phyloP scores from a whole-genome alignment of 2,329 filamentous ascomycete genomes.

The Stemphylium vesicarium region DNA sequence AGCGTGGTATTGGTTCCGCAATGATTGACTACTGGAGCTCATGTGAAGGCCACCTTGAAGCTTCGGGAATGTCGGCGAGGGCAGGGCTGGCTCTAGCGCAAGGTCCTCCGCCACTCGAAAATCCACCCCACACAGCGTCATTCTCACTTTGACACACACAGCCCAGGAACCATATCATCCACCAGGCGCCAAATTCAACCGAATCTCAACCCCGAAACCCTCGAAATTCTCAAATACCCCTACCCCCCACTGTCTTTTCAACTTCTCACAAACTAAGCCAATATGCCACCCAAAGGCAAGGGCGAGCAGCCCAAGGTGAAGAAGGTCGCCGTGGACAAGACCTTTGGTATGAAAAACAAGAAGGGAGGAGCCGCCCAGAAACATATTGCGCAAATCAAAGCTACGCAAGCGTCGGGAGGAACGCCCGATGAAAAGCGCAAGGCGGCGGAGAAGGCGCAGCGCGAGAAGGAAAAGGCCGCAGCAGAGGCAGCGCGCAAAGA shows the following conservation, averaged over 20 bases:
- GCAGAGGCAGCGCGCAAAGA: slow-evolving; percentile 85
- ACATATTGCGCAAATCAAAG: slow-evolving; percentile 80
- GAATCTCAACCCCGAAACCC: neutral
- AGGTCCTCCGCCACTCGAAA: slow-evolving; percentile 25
- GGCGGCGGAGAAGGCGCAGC: slow-evolving; percentile 66
- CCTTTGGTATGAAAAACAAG: slow-evolving; percentile 99
- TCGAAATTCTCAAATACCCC: neutral
- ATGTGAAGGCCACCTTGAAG: slow-evolving; percentile 36
- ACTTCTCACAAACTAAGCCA: slow-evolving; percentile 42
- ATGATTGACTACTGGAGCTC: slow-evolving; percentile 10
- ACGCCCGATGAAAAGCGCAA: slow-evolving; percentile 88
- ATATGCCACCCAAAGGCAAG: slow-evolving; percentile 74
- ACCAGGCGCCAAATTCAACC: slow-evolving; percentile 24
- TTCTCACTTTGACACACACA: slow-evolving; percentile 44
- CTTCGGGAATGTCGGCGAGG: slow-evolving; percentile 26
- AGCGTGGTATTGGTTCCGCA: slow-evolving; percentile 3
- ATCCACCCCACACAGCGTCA: slow-evolving; percentile 44
- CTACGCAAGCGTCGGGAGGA: slow-evolving; percentile 68
- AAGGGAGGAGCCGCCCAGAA: slow-evolving; percentile 91
- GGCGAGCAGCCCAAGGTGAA: slow-evolving; percentile 54
- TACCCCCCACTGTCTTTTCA: slow-evolving; percentile 15
- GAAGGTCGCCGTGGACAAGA: slow-evolving; percentile 87
- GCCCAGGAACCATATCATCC: slow-evolving; percentile 19
- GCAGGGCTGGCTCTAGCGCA: slow-evolving; percentile 23
- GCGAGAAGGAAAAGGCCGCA: slow-evolving; percentile 88